A percentile compares a stretch with the other conserved stretches of the same genome.
Conservation (phyloP, 768 basidiomycete species). For the Xerocomellus dryophilus region DNA sequence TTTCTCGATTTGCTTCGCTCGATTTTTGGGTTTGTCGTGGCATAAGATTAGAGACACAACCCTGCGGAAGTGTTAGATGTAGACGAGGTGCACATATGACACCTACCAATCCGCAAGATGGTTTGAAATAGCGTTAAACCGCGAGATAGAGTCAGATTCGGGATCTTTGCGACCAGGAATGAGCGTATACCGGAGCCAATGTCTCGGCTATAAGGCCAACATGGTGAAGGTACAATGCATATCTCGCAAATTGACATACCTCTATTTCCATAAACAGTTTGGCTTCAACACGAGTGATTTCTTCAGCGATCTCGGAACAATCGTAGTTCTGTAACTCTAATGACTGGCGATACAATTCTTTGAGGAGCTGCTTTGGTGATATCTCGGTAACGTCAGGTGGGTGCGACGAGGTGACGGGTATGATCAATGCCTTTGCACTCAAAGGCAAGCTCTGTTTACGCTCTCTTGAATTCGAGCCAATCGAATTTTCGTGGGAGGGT, state of each 20-base stretch:
- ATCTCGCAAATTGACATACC: conserved; percentile 42
- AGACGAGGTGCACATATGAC: not conserved
- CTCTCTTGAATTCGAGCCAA: conserved; percentile 42
- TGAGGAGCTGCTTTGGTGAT: conserved; percentile 56
- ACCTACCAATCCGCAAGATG: conserved; percentile 80
- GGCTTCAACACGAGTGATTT: conserved; percentile 76
- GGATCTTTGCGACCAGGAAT: conserved; percentile 63
- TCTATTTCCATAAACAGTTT: conserved; percentile 71
- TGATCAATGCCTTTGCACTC: conserved; percentile 42
- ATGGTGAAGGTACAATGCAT: not conserved
- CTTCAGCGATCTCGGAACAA: conserved; percentile 71
- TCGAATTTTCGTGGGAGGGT: conserved; percentile 23
- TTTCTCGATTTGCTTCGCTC: conserved; percentile 84
- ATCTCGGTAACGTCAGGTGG: conserved; percentile 37
- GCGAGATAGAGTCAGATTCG: conserved; percentile 64
- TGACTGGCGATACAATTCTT: conserved; percentile 58
- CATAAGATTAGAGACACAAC: conserved; percentile 88
- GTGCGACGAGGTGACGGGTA: conserved; percentile 30
- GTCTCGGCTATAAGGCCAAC: conserved; percentile 59
- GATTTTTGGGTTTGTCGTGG: conserved; percentile 70
- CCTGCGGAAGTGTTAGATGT: conserved; percentile 45
- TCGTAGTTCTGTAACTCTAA: conserved; percentile 55
- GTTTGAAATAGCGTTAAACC: conserved; percentile 75
- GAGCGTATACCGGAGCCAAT: conserved; percentile 82
- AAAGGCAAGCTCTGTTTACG: conserved; percentile 70